Conservation (phyloP, 192 early-diverging fungal species). For the Gaertneriomyces sp. region DNA sequence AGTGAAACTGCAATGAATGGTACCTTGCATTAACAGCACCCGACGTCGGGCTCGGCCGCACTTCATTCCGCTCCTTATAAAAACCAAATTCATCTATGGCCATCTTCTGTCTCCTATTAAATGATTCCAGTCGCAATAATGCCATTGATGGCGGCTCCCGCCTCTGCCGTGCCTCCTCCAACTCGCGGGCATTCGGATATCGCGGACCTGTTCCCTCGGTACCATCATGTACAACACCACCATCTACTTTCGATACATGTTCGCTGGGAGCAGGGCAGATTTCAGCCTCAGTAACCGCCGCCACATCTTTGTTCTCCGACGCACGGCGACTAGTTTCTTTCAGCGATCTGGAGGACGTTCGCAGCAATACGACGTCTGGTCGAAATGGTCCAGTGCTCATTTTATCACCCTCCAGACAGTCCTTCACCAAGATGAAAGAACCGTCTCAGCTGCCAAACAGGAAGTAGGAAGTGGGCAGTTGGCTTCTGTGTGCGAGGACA, state of each 20-base stretch:
- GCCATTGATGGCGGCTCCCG: neutral
- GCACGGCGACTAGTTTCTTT: neutral
- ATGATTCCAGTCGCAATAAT: neutral
- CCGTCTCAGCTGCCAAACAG: no score
- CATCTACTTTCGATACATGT: neutral
- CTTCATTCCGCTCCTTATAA: conserved; percentile 10
- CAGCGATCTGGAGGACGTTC: neutral
- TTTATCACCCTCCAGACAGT: no score
- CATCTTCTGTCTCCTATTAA: conserved; percentile 4
- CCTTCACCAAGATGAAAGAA: no score
- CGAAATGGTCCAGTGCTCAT: conserved; percentile 6
- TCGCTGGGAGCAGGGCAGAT: neutral
- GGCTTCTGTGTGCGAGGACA: no score
- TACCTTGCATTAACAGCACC: no score
- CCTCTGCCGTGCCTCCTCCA: neutral
- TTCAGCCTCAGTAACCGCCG: neutral
- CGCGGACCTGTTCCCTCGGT: neutral
- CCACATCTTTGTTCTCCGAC: neutral
- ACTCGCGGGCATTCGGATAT: neutral
- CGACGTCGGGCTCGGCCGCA: no score
- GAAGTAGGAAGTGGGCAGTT: no score
- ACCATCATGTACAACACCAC: neutral
- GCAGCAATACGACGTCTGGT: neutral
- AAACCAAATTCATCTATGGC: conserved; percentile 32
- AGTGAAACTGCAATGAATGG: no score